These are phyloP conservation scores for Hypomontagnella monticulosa DNA, from an alignment of 495 filamentous ascomycete genomes.

Conservation along the genomic window DNA sequence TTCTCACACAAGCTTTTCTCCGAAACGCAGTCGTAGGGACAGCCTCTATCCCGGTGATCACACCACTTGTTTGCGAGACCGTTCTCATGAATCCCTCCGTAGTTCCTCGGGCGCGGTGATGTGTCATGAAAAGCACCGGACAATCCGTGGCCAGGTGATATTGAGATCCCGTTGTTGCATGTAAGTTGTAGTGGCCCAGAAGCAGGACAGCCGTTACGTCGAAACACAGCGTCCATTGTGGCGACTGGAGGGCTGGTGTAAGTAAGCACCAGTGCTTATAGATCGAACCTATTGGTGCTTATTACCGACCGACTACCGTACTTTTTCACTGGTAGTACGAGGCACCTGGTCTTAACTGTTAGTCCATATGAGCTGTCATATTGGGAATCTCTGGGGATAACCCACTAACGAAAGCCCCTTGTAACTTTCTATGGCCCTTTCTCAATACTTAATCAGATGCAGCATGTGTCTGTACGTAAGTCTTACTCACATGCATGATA, in stretches of 20 bases:
- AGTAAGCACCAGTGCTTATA: not conserved
- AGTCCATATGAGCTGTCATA: slow-evolving; percentile 38
- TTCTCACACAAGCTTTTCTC: slow-evolving; percentile 8
- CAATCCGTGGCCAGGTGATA: not conserved
- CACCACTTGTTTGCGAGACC: slow-evolving; percentile 7
- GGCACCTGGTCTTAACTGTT: slow-evolving; percentile 8
- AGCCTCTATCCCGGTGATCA: slow-evolving; percentile 21
- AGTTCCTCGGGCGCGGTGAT: not conserved
- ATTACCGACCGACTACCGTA: not conserved
- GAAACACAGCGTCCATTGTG: slow-evolving; percentile 11
- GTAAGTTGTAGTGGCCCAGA: not conserved
- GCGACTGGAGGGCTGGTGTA: not conserved
- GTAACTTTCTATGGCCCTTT: slow-evolving; percentile 7
- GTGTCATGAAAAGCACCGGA: not conserved
- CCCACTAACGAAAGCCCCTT: slow-evolving; percentile 27
- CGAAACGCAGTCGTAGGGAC: not conserved
- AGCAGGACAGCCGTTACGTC: not conserved
- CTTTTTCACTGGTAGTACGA: slow-evolving; percentile 7
- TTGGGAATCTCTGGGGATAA: slow-evolving; percentile 21
- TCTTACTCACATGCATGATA: slow-evolving; percentile 22
- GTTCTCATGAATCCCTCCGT: not conserved
- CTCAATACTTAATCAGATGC: not conserved
- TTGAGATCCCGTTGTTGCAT: not conserved
- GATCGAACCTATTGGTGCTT: not conserved
- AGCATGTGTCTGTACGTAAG: slow-evolving; percentile 12